Conservation (phyloP, 129 eudicot genomes). For the Centella asiatica region DNA sequence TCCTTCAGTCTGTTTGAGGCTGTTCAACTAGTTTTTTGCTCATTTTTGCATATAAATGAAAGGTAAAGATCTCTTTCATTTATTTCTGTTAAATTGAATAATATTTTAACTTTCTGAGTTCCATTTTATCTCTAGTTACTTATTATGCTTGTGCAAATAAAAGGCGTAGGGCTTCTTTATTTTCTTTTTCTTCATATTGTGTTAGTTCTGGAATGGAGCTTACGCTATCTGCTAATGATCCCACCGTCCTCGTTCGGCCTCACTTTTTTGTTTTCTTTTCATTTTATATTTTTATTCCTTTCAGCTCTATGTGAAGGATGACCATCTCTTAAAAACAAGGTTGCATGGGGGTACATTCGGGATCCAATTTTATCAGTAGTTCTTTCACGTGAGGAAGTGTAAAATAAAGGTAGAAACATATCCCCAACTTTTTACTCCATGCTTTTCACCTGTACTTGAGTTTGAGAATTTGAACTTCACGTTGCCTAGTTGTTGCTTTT, state of each 20-base stretch:
- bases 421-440: constrained; percentile 15
- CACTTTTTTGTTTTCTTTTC: background rate
- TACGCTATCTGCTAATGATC: background rate
- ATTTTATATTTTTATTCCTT: background rate
- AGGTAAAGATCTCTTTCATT: background rate
- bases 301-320: constrained; percentile 20
- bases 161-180: background rate
- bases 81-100: background rate
- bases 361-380: constrained; percentile 35
- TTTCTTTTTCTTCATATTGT: background rate
- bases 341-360: constrained; percentile 37
- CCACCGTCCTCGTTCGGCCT: background rate
- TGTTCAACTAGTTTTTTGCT: background rate
- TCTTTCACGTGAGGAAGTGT: constrained; percentile 22
- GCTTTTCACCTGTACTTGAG: background rate
- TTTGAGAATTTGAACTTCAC: too few relatives aligned
- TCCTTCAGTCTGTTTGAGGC: constrained; percentile 42
- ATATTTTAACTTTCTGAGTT: background rate
- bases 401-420: constrained; percentile 17
- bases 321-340: constrained; percentile 15
- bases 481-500: too few relatives aligned
- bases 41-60: constrained; percentile 23
- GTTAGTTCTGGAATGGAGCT: background rate
- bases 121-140: background rate
- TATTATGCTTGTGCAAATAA: background rate